Evolutionary conservation across 805 yeast genomes (phyloP).

Genomic region (Sungouiella thailandica): DNA sequence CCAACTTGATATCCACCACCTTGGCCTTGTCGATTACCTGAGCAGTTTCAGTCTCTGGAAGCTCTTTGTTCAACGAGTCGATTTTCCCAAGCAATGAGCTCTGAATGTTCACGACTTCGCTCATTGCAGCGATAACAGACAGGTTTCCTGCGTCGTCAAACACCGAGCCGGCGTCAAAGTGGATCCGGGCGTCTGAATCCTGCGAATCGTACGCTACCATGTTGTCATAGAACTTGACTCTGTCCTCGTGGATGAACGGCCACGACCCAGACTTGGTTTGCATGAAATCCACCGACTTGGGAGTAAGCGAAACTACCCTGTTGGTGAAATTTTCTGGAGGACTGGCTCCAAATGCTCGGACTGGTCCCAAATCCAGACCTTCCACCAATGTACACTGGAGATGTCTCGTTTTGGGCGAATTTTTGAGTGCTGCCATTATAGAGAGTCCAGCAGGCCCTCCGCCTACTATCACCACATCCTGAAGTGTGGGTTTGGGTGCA

Average conservation of each 20-base stretch:
- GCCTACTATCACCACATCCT: constrained; percentile 84
- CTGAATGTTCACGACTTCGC: constrained; percentile 83
- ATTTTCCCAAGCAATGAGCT: constrained; percentile 55
- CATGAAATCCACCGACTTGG: constrained; percentile 65
- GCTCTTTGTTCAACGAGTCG: constrained; percentile 23
- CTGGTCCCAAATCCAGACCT: constrained; percentile 52
- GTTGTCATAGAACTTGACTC: constrained; percentile 75
- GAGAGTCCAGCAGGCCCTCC: constrained; percentile 98
- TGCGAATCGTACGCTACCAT: constrained; percentile 84
- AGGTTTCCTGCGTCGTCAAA: constrained; percentile 9
- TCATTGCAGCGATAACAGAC: constrained; percentile 65
- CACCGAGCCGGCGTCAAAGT: constrained; percentile 59
- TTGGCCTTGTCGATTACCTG: constrained; percentile 60
- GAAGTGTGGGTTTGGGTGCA: constrained; percentile 14
- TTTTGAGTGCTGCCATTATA: constrained; percentile 73
- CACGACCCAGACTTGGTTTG: constrained; percentile 66
- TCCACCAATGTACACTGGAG: constrained; percentile 70
- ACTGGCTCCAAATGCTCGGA: constrained; percentile 40
- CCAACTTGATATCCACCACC: constrained; percentile 49
- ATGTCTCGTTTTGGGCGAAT: constrained; percentile 54
- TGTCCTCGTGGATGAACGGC: constrained; percentile 59
- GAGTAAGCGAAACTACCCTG: constrained; percentile 82
- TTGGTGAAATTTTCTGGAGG: constrained; percentile 61
- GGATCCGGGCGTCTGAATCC: constrained; percentile 57
- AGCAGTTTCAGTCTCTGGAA: constrained; percentile 17